Conservation (phyloP, 2,329 filamentous ascomycete genomes). For the Endothia cerciana region DNA sequence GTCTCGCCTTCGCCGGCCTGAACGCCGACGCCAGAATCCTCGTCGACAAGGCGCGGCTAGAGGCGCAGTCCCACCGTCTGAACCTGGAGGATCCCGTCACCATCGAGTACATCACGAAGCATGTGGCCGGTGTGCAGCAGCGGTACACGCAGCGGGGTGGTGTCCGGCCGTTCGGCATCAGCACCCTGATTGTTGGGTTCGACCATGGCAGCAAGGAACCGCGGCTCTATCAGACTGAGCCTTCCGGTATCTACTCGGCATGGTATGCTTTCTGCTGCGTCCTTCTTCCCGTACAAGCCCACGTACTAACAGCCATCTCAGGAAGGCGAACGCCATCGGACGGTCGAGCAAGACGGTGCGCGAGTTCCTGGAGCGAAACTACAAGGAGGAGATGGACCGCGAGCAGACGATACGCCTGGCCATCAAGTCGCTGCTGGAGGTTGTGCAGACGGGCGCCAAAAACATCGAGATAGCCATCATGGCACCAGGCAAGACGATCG, state of each 20-base stretch:
- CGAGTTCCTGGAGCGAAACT: conserved; percentile 98
- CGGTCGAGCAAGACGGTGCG: conserved; percentile 98
- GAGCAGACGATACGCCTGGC: conserved; percentile 95
- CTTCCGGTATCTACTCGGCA: conserved; percentile 98
- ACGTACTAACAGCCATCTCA: conserved; percentile 43
- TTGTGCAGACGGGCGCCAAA: conserved; percentile 98
- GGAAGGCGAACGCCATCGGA: conserved; percentile 99
- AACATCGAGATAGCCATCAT: conserved; percentile 99
- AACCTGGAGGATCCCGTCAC: conserved; percentile 97
- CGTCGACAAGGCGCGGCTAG: conserved; percentile 95
- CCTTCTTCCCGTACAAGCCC: conserved; percentile 1
- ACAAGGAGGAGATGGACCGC: conserved; percentile 96
- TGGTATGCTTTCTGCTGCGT: conserved; percentile 65
- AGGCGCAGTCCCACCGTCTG: conserved; percentile 95
- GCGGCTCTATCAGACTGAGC: conserved; percentile 95
- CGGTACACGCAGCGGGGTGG: conserved; percentile 98
- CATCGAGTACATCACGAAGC: conserved; percentile 99
- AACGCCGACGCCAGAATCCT: conserved; percentile 98
- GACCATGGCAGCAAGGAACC: conserved; percentile 89
- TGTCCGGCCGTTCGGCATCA: conserved; percentile 98
- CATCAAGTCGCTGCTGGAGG: conserved; percentile 96
- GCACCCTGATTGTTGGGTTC: conserved; percentile 97
- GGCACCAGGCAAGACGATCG: conserved; percentile 86
- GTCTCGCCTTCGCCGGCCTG: conserved; percentile 93
- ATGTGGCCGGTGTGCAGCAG: conserved; percentile 96